Evolutionary conservation across 78 protist species (phyloP), one percentile per base, ranked within the genome.

Genomic region (Speleostelium caveatum): DNA sequence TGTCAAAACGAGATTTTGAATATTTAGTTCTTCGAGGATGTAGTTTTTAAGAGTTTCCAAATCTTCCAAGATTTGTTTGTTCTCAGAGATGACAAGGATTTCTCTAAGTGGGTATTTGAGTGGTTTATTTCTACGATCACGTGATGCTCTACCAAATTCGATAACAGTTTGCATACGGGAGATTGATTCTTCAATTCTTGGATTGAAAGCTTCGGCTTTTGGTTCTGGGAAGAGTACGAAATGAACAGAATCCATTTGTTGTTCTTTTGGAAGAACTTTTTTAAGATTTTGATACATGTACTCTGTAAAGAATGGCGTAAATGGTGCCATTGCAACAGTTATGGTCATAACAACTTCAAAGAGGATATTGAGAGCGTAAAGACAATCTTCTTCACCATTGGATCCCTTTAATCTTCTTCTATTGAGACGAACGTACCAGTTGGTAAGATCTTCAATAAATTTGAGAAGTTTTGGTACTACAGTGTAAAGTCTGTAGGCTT

Each of bases 271-370:
- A 36, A 97, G 74, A 5, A 22, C 41, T 17, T 19, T 49, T 51
- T 38, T 26, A 51, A 99, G 95, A 63, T 95, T 94, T 68, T 92
- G 98, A 94, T 96, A 99, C 92, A 99, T 60, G 86, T 35, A 30
- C 86, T 99, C 99, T 22, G 96, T 65, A 56, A 99, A 22, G 99
- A 99, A 98, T 63, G 99, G 99, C 10, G 99, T 98, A 97, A 99
- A 96, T 51, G 99, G 99, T 19, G 99, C 99, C 99, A 98, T 96
- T 55, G 96, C 61, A 60, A 38, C 32, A 75, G 79, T 32, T 73
- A 97, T 61, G 35, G 92, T 93, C 78, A 96, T 14, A n/a, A 98
- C 73, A 17, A 97, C 98, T 73, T 96, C 94, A 60, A 49, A 94
- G 61, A 97, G 96, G 19, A 96, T 91, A 17, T 63, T n/a, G 49